Evolutionary conservation across 2,329 filamentous ascomycete species (phyloP), one percentile per base, ranked within the genome.

Genomic region (Nemania serpens): DNA sequence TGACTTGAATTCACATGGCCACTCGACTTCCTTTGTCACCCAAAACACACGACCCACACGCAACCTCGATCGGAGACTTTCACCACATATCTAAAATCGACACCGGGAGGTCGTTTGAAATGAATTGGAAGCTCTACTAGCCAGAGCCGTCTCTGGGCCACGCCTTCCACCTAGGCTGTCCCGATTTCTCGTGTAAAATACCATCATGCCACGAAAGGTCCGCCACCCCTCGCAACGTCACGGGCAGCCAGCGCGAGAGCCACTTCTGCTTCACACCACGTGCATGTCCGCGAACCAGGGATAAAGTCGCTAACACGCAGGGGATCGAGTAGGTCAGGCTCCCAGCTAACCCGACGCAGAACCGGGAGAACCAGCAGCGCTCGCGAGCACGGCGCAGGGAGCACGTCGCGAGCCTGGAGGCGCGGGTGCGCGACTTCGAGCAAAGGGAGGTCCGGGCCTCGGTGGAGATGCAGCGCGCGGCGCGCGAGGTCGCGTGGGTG

Each of bases 381-480:
- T 82, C 79, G 15, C 78, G 83, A 37, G 81, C 79, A 29, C 81
- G 82, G 39, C 79, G 77, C 34, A 80, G 79, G 61, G 81, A 82
- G 62, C 80, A 81, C 59, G 72, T 84, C 58, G 76, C 79, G 52
- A 75, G 75, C 13, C 74, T 86, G 61, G 80, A 83, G 68, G 73
- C 68, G 20, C 76, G 77, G 45, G 63, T 85, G 36, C 75, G 75
- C 18, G 79, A 80, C 29, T 81, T 79, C 68, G 81, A 84, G 72
- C 72, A 71, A n/a, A 75, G 72, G 5, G 82, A 79, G 20, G 76
- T 81, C 15, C 75, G 78, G 56, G 83, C 83, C 4, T 81, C 80
- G 2, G 67, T 80, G 11, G 80, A 82, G 68, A 82, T 86, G 79
- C 84, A 86, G 70, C 76, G 75, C 29, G 81, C 80, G 1, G 83